phyloP scores from a whole-genome alignment of 352 stramenopile species.

The Pilasporangium apinafurcum region DNA sequence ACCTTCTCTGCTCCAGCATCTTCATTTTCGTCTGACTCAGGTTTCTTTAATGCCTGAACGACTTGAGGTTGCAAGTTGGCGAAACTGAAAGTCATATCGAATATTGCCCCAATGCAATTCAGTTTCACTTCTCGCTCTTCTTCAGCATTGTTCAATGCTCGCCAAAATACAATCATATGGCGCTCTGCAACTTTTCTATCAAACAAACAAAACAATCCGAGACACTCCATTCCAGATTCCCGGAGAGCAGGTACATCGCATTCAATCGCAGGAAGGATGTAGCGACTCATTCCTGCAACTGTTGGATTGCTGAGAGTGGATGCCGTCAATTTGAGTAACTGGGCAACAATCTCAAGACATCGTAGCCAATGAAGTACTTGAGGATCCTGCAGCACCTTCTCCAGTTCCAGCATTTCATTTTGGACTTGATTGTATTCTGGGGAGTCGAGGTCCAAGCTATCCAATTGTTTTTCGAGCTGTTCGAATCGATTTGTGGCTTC shows the following conservation, averaged over 20 bases:
- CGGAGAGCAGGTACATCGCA: conserved; percentile 66
- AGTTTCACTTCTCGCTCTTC: conserved; percentile 76
- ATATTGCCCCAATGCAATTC: conserved; percentile 64
- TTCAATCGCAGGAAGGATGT: conserved; percentile 74
- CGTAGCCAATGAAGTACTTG: conserved; percentile 61
- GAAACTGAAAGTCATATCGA: conserved; percentile 67
- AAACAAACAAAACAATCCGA: conserved; percentile 65
- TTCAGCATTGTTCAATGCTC: conserved; percentile 66
- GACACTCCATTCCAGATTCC: conserved; percentile 66
- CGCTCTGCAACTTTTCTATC: conserved; percentile 61
- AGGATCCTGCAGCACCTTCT: conserved; percentile 64
- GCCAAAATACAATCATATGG: conserved; percentile 76
- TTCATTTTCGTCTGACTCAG: conserved; percentile 15
- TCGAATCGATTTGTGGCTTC: conserved; percentile 52
- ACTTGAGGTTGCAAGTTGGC: conserved; percentile 45
- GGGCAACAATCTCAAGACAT: conserved; percentile 66
- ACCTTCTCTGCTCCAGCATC: conserved; percentile 6
- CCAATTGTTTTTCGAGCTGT: conserved; percentile 49
- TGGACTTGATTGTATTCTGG: conserved; percentile 54
- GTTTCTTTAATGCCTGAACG: conserved; percentile 25
- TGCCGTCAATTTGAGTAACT: conserved; percentile 66
- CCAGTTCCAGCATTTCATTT: conserved; percentile 56
- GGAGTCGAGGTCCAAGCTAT: conserved; percentile 51
- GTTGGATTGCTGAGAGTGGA: conserved; percentile 61
- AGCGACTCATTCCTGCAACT: conserved; percentile 57